phyloP scores from a whole-genome alignment of 2,329 filamentous ascomycete genomes.

The Boeremia lycopersici region DNA sequence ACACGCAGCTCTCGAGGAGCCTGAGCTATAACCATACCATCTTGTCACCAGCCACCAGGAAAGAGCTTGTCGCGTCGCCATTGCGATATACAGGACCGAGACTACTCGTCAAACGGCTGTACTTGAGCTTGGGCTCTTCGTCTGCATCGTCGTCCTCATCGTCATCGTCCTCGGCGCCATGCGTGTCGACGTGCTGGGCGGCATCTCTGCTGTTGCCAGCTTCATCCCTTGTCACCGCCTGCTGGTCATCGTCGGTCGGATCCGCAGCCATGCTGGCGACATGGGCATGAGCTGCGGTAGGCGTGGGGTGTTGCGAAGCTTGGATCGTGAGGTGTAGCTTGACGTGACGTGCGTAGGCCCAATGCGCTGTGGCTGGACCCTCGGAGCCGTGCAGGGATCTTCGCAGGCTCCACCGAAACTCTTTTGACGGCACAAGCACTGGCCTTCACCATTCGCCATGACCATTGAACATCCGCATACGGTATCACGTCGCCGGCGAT shows the following conservation, averaged over 20 bases:
- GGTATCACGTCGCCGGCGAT: constrained; percentile 7
- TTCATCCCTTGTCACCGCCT: constrained; percentile 9
- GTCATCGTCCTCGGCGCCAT: constrained; percentile 31
- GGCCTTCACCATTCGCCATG: constrained; percentile 5
- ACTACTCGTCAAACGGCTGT: constrained; percentile 81
- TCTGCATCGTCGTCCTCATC: constrained; percentile 76
- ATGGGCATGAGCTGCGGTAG: constrained; percentile 41
- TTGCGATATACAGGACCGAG: constrained; percentile 85
- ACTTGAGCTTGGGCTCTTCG: constrained; percentile 93
- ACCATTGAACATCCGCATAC: neutral
- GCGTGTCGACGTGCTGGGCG: constrained; percentile 10
- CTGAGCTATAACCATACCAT: constrained; percentile 67
- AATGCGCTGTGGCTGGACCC: constrained; percentile 13
- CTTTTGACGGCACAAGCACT: constrained; percentile 7
- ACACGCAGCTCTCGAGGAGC: constrained; percentile 57
- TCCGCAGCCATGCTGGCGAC: constrained; percentile 51
- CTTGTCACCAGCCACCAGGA: constrained; percentile 91
- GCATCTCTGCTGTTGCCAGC: constrained; percentile 6
- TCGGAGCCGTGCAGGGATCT: constrained; percentile 14
- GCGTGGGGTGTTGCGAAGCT: constrained; percentile 26
- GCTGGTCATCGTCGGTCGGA: constrained; percentile 36
- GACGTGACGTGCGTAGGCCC: constrained; percentile 20
- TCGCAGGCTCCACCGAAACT: constrained; percentile 12
- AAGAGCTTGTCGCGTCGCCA: constrained; percentile 91
- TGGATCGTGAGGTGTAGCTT: constrained; percentile 31